A percentile compares a stretch with the other conserved stretches of the same genome.
phyloP scores from a whole-genome alignment of 805 yeast species.

The Candida ponderosae region DNA sequence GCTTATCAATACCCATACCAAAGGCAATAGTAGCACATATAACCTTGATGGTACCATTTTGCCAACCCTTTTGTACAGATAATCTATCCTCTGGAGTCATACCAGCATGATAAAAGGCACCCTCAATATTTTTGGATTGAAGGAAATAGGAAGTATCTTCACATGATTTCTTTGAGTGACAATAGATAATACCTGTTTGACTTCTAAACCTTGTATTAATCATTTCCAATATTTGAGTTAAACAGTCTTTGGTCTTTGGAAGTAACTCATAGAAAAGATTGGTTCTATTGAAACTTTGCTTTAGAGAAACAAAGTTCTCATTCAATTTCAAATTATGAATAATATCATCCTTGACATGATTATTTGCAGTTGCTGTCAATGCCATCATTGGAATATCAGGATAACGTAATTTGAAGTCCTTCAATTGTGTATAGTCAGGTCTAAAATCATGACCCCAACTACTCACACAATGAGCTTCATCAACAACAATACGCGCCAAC shows the following conservation, averaged over 20 bases:
- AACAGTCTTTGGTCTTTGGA: conserved; percentile 47
- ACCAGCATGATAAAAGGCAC: conserved; percentile 91
- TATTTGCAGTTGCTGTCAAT: conserved; percentile 93
- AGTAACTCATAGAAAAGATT: conserved; percentile 75
- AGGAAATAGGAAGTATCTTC: conserved; percentile 69
- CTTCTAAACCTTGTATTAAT: conserved; percentile 43
- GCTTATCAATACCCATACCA: conserved; percentile 98
- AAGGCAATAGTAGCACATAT: conserved; percentile 97
- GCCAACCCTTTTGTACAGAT: conserved; percentile 78
- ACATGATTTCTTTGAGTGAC: conserved; percentile 85
- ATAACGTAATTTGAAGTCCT: conserved; percentile 60
- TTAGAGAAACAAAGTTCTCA: conserved; percentile 52
- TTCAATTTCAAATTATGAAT: conserved; percentile 63
- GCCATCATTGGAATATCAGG: conserved; percentile 92
- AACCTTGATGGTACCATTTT: conserved; percentile 56
- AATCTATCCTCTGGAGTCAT: conserved; percentile 72
- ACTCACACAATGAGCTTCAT: conserved; percentile 97
- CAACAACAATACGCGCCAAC: conserved; percentile 85
- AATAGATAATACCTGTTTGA: conserved; percentile 83
- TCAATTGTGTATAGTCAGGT: conserved; percentile 85
- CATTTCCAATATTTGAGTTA: conserved; percentile 52
- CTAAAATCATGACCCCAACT: conserved; percentile 99
- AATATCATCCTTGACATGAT: conserved; percentile 80
- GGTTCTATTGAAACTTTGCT: conserved; percentile 88
- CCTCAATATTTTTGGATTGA: conserved; percentile 49